Evolutionary conservation across 306 rosid species (phyloP).

Genomic region (Begonia masoniana): DNA sequence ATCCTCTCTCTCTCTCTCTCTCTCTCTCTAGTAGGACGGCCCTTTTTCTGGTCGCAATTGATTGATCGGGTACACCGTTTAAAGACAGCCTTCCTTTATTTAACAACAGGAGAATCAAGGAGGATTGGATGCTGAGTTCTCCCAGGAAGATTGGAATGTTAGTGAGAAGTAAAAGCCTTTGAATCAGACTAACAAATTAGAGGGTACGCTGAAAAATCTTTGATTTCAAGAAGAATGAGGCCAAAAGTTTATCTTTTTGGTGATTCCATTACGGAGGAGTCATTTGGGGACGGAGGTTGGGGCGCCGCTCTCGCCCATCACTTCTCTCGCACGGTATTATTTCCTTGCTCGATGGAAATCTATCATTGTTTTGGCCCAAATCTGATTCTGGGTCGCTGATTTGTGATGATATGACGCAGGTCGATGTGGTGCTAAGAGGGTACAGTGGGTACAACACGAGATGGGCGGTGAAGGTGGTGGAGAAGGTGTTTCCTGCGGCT

Average conservation of each 20-base stretch:
- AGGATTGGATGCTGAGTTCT: too few species aligned
- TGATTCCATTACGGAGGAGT: slow-evolving; percentile 73
- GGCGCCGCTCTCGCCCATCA: slow-evolving; percentile 74
- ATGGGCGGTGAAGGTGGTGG: slow-evolving; percentile 68
- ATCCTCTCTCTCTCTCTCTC: background rate
- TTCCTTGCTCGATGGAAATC: too few species aligned
- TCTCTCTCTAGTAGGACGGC: background rate
- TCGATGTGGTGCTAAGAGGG: slow-evolving; percentile 72
- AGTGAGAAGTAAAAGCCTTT: too few species aligned
- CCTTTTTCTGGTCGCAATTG: too few species aligned
- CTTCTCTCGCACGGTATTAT: slow-evolving; percentile 54
- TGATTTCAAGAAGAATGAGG: slow-evolving; percentile 20
- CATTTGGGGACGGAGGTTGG: slow-evolving; percentile 66
- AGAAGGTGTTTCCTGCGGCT: slow-evolving; percentile 37
- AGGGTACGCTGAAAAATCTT: too few species aligned
- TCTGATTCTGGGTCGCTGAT: background rate
- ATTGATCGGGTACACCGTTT: too few species aligned
- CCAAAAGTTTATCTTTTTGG: slow-evolving; percentile 72
- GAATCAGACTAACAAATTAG: too few species aligned
- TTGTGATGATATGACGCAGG: slow-evolving; percentile 16
- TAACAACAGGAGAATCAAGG: too few species aligned
- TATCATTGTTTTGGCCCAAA: background rate
- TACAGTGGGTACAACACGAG: slow-evolving; percentile 80
- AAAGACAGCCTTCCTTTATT: too few species aligned
- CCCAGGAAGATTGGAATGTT: too few species aligned